Evolutionary conservation across 164 flowering plant genomes (phyloP).

Genomic region (Liriodendron chinense): DNA sequence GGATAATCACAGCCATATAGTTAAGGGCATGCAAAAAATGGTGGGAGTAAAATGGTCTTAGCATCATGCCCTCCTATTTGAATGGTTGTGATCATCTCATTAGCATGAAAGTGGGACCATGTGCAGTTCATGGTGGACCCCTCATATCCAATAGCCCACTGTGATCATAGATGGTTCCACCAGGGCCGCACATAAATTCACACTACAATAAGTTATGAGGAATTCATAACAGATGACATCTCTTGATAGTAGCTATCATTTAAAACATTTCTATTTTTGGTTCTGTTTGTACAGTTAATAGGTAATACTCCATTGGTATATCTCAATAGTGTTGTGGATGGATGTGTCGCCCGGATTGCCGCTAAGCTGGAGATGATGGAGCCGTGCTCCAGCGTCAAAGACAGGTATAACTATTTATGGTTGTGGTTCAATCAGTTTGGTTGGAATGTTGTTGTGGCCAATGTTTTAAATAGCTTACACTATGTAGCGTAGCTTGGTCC

Average conservation of each 20-base stretch:
- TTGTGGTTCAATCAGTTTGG: background rate
- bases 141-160: background rate
- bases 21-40: no score
- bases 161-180: background rate
- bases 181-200: background rate
- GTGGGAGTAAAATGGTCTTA: no score
- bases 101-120: background rate
- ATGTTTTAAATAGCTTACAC: background rate
- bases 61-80: background rate
- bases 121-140: background rate
- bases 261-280: no score
- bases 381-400: constrained; percentile 90
- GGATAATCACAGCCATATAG: no score
- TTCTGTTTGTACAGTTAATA: constrained; percentile 39
- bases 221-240: no score
- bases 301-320: constrained; percentile 85
- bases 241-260: no score
- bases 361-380: constrained; percentile 87
- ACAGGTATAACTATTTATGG: constrained; percentile 39
- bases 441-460: background rate
- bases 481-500: background rate
- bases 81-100: background rate
- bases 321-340: constrained; percentile 68
- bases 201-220: background rate
- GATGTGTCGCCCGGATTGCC: constrained; percentile 73